A percentile compares a stretch with the other conserved stretches of the same genome.
phyloP scores from a whole-genome alignment of 257 asterid species.

The Solanum habrochaites region DNA sequence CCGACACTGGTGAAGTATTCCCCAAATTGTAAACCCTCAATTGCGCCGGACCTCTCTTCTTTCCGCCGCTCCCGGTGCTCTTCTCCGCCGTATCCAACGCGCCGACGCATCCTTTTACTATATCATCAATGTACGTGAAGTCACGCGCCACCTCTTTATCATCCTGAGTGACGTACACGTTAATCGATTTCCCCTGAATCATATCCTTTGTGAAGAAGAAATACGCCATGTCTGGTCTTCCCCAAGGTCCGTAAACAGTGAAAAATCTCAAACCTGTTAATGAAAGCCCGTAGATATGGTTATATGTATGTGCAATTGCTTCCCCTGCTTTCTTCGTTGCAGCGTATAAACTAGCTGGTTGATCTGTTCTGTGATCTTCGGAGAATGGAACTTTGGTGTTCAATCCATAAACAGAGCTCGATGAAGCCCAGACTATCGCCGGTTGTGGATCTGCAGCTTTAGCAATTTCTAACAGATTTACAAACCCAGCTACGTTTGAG shows the following conservation, averaged over 20 bases:
- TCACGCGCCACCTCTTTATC: conserved; percentile 97
- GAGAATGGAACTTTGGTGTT: conserved; percentile 72
- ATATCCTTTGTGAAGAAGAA: conserved; percentile 86
- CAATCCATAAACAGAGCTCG: conserved; percentile 80
- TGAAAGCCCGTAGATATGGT: conserved; percentile 76
- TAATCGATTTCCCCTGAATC: conserved; percentile 53
- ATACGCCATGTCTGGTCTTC: conserved; percentile 93
- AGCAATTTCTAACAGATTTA: conserved; percentile 62
- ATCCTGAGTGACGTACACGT: conserved; percentile 59
- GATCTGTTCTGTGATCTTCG: conserved; percentile 59
- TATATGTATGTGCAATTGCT: conserved; percentile 83
- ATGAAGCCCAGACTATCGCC: conserved; percentile 88
- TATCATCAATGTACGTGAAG: conserved; percentile 89
- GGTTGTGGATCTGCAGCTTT: conserved; percentile 89
- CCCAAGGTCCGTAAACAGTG: conserved; percentile 97
- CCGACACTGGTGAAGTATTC: conserved; percentile 89
- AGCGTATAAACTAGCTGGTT: conserved; percentile 90
- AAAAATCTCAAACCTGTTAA: conserved; percentile 83
- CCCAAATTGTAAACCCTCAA: conserved; percentile 87
- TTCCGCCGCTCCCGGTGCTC: conserved; percentile 90
- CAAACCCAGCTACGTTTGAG: conserved; percentile 80
- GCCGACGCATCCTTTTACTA: conserved; percentile 80
- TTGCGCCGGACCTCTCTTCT: conserved; percentile 79
- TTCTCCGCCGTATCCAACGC: conserved; percentile 96
- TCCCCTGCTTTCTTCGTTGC: conserved; percentile 97